Evolutionary conservation across 345 rosid genomes (phyloP), one percentile per base, ranked within the genome.

Genomic region (Zanthoxylum bungeanum): DNA sequence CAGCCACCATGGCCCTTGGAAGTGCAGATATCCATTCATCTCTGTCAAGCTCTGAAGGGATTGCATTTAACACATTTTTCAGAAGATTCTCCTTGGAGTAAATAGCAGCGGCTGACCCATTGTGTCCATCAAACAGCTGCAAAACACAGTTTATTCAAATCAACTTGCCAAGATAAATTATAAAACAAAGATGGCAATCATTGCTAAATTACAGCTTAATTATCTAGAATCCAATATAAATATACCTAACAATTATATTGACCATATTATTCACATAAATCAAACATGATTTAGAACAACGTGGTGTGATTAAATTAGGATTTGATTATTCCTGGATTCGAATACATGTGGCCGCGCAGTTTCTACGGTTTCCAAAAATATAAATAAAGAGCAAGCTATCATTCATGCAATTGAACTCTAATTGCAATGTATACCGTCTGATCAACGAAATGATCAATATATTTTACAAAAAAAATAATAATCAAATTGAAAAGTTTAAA

Each of bases 81-180:
- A 96, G 72, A 28, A 96, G 93, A 77, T 96, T 89, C 81, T 96
- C 99, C 83, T 90, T 91, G 0, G 98, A 85, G 83, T 93, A 93
- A 36, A 93, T 87, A 70, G 99, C 99, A 65, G 99, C 99, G 49
- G 85, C 97, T 73, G 98, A 81, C 31, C 99, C 99, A 74, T 96
- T 96, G 72, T 96, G 99, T 34, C 99, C 99, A 83, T 96, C 99
- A 87, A 96, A 96, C 76, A 96, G 78, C 99, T 96, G 86, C 85
- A 82, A 72, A 53, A 69, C 16, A 74, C 8, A 27, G 17, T 47
- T 68, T 64, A 50, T 34, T 21, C 75, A 71, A 42, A 67, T 50
- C 40, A 76, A 59, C 30, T 66, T 21, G 55, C 53, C 28, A 0
- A 51, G 47, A 28, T 50, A 8, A 73, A 30, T 52, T 11, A 70